Evolutionary conservation across 2,329 filamentous ascomycete species (phyloP).

Genomic region (Claviceps sp.): DNA sequence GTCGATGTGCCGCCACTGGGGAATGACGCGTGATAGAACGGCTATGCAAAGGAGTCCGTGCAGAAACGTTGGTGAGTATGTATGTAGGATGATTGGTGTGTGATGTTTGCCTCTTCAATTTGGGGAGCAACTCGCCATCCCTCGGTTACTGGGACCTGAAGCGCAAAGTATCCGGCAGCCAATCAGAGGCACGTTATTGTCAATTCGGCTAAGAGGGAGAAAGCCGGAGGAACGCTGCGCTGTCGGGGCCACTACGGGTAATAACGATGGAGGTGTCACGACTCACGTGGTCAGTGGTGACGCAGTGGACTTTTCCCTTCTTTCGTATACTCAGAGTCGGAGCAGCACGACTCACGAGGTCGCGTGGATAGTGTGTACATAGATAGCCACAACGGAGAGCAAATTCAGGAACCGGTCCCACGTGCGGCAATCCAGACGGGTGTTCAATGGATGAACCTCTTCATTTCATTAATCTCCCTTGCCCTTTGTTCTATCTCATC

Average conservation of each 20-base stretch:
- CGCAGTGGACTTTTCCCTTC: background rate
- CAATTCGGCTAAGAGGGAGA: conserved; percentile 18
- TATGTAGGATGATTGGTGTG: background rate
- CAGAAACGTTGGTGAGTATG: background rate
- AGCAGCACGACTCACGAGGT: no score
- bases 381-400: background rate
- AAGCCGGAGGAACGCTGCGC: conserved; percentile 11
- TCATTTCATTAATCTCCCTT: no score
- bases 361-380: no score
- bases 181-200: conserved; percentile 13
- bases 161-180: conserved; percentile 4
- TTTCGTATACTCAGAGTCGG: no score
- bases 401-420: background rate
- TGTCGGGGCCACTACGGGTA: conserved; percentile 2
- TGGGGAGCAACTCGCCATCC: conserved; percentile 5
- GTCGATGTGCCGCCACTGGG: background rate
- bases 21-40: conserved; percentile 1
- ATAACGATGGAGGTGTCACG: background rate
- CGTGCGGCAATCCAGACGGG: background rate
- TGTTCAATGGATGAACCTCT: background rate
- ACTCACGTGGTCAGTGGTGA: background rate
- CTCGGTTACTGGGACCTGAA: conserved; percentile 8
- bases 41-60: background rate
- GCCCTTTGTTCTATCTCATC: no score
- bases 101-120: conserved; percentile 3